Evolutionary conservation across 1,284 basidiomycete species (phyloP).

Genomic region (Bjerkandera adusta): DNA sequence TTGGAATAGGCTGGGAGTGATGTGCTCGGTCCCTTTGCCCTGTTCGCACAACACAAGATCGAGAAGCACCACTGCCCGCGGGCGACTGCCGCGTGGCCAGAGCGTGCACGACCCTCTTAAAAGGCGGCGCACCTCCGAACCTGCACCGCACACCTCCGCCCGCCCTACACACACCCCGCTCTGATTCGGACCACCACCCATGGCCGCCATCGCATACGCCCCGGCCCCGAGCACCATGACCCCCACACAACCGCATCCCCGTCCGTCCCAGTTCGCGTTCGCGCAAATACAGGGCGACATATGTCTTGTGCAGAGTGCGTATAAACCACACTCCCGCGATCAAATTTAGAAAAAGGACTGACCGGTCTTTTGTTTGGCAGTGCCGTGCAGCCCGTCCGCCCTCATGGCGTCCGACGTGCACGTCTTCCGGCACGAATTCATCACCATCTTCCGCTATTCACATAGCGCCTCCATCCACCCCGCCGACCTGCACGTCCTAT

Average conservation of each 20-base stretch:
- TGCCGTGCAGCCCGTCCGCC: too few relatives aligned
- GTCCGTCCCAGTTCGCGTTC: constrained; percentile 29
- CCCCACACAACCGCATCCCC: too few relatives aligned
- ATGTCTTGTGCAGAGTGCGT: constrained; percentile 37
- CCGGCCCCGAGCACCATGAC: too few relatives aligned
- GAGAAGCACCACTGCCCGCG: too few relatives aligned
- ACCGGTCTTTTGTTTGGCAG: too few relatives aligned
- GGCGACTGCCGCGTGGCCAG: constrained; percentile 1
- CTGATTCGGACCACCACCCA: not conserved
- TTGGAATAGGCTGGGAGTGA: too few relatives aligned
- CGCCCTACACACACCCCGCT: too few relatives aligned
- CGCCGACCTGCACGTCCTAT: constrained; percentile 51
- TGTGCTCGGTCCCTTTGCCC: too few relatives aligned
- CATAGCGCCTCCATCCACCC: constrained; percentile 35
- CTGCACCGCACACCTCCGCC: too few relatives aligned
- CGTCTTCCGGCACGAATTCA: constrained; percentile 40
- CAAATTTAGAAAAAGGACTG: too few relatives aligned
- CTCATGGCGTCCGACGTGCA: constrained; percentile 32
- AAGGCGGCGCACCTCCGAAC: not conserved
- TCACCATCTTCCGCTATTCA: constrained; percentile 40
- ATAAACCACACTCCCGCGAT: too few relatives aligned
- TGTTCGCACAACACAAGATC: too few relatives aligned
- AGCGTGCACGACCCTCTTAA: not conserved
- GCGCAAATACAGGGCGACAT: constrained; percentile 33
- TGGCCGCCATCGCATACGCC: constrained; percentile 8